Conservation (phyloP, 106 monocot genomes). For the Dendrobium officinale region DNA sequence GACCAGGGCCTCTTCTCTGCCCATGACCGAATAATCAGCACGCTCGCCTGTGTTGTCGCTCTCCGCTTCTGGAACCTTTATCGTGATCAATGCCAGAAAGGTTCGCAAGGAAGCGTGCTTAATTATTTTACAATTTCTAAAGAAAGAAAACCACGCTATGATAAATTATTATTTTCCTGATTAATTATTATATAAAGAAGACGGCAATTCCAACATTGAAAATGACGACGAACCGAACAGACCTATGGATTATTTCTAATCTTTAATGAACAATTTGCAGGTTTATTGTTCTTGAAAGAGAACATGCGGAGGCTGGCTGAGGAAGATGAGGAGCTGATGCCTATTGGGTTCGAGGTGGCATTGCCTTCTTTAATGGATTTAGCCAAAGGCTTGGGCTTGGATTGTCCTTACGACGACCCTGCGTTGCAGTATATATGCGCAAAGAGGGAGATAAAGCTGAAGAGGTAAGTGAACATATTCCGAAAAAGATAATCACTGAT, state of each 20-base stretch:
- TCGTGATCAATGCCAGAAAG: conserved; percentile 38
- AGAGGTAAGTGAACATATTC: conserved; percentile 30
- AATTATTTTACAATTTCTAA: not conserved
- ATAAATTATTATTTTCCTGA: no score
- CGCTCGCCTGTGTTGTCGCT: conserved; percentile 73
- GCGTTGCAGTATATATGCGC: conserved; percentile 46
- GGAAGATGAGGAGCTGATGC: conserved; percentile 68
- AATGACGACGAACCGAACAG: no score
- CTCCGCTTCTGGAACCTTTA: conserved; percentile 52
- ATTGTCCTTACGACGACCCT: conserved; percentile 51
- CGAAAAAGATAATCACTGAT: not conserved
- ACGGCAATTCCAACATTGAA: no score
- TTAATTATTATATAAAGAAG: no score
- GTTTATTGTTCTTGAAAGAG: conserved; percentile 44
- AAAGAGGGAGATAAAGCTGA: conserved; percentile 64
- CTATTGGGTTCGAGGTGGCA: conserved; percentile 83
- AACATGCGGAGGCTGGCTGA: conserved; percentile 68
- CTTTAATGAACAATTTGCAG: conserved; percentile 15
- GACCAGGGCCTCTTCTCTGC: conserved; percentile 51
- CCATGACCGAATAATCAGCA: conserved; percentile 87
- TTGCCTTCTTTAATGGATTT: conserved; percentile 80
- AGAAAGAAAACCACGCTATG: not conserved
- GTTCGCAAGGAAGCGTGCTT: conserved; percentile 11
- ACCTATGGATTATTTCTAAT: no score
- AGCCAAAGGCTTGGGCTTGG: conserved; percentile 48